Conservation (phyloP, 768 basidiomycete species). For the Clitopilus passeckerianus region DNA sequence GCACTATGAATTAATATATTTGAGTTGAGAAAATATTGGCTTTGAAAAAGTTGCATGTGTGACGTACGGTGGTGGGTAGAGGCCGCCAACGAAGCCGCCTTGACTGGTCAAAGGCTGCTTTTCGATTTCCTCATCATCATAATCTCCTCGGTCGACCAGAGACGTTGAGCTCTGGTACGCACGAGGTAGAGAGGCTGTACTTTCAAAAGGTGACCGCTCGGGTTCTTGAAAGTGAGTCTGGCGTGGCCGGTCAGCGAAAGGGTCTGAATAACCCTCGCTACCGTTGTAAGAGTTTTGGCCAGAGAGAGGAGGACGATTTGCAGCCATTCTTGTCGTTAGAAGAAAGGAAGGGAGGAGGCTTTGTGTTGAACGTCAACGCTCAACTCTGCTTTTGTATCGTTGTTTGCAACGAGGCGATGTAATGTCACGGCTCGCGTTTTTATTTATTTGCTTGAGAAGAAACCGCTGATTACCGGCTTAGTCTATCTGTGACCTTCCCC, state of each 20-base stretch:
- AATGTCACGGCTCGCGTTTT: constrained; percentile 1
- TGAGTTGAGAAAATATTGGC: constrained; percentile 2
- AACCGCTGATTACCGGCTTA: constrained; percentile 2
- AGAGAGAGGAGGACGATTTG: constrained; percentile 31
- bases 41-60: background rate
- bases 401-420: constrained; percentile 17
- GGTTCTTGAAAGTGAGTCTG: constrained; percentile 61
- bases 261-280: constrained; percentile 46
- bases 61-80: constrained; percentile 73
- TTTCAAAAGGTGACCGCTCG: constrained; percentile 32
- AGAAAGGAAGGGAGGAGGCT: constrained; percentile 11
- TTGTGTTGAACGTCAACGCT: constrained; percentile 14
- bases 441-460: background rate
- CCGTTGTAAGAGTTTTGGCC: constrained; percentile 24
- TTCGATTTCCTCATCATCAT: constrained; percentile 69
- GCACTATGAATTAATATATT: constrained; percentile 22
- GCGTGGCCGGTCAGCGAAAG: constrained; percentile 67
- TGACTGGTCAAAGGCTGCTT: constrained; percentile 70
- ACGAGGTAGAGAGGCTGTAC: constrained; percentile 28
- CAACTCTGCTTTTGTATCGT: constrained; percentile 13
- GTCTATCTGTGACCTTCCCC: background rate
- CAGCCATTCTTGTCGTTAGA: constrained; percentile 24
- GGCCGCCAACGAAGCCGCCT: constrained; percentile 46
- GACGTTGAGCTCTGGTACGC: constrained; percentile 57
- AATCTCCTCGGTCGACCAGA: constrained; percentile 40